Conservation (phyloP, 306 rosid species). For the Lathyrus aphaca region DNA sequence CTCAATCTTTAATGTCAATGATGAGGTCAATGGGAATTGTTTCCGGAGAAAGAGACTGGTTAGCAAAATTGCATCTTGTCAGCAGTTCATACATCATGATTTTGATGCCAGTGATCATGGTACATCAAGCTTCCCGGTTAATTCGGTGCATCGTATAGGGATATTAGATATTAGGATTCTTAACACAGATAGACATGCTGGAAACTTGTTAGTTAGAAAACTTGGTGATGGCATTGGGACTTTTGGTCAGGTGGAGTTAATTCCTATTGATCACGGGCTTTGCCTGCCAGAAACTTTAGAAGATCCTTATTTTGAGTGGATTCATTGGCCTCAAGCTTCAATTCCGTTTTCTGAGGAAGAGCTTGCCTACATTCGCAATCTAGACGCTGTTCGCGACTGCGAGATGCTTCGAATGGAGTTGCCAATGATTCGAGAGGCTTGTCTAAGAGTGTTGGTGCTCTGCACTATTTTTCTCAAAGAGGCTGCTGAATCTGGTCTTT, state of each 20-base stretch:
- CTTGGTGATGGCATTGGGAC: constrained; percentile 74
- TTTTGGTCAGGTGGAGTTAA: constrained; percentile 91
- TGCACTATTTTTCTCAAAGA: constrained; percentile 89
- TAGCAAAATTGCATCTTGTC: constrained; percentile 94
- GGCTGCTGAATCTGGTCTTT: constrained; percentile 78
- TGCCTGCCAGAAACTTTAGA: constrained; percentile 93
- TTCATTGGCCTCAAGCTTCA: constrained; percentile 99
- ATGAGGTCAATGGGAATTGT: constrained; percentile 78
- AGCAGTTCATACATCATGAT: constrained; percentile 89
- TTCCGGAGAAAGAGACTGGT: constrained; percentile 66
- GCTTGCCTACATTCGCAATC: constrained; percentile 70
- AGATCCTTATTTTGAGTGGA: constrained; percentile 99
- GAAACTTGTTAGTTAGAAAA: constrained; percentile 89
- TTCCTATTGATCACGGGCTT: constrained; percentile 98
- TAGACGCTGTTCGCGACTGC: constrained; percentile 64
- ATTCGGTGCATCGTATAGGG: constrained; percentile 94
- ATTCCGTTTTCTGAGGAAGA: constrained; percentile 94
- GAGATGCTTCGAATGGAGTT: constrained; percentile 79
- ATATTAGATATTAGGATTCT: constrained; percentile 94
- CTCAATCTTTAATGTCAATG: constrained; percentile 92
- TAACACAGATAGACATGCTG: constrained; percentile 98
- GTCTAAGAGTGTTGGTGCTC: constrained; percentile 85
- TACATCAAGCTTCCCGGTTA: constrained; percentile 91
- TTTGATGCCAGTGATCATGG: constrained; percentile 99
- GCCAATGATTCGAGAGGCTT: constrained; percentile 96